Conservation (phyloP, 495 filamentous ascomycete species). For the Hyaloscypha variabilis region DNA sequence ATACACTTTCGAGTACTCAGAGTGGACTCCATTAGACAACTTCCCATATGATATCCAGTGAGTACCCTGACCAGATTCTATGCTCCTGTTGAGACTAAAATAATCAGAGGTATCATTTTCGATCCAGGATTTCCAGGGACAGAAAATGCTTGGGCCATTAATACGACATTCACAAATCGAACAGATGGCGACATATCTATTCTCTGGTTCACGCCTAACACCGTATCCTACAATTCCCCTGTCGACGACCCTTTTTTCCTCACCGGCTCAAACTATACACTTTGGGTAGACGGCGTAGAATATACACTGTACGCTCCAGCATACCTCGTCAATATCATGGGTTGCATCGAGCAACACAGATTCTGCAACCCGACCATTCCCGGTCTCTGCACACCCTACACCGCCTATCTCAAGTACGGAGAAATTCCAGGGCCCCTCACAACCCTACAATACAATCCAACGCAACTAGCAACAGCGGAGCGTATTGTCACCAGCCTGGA, state of each 20-base stretch:
- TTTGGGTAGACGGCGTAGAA: neutral
- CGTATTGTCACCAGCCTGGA: neutral
- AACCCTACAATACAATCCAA: neutral
- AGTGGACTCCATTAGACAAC: neutral
- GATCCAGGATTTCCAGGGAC: neutral
- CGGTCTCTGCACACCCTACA: conserved; percentile 1
- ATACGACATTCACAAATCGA: conserved; percentile 31
- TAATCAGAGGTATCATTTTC: conserved; percentile 2
- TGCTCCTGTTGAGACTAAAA: neutral
- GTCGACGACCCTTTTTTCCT: conserved; percentile 32
- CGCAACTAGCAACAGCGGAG: neutral
- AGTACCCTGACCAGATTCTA: neutral
- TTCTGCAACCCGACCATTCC: conserved; percentile 29
- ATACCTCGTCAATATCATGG: conserved; percentile 18
- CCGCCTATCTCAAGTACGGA: neutral
- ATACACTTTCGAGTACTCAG: conserved; percentile 7
- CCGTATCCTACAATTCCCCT: conserved; percentile 27
- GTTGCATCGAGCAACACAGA: conserved; percentile 33
- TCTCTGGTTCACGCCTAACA: conserved; percentile 34
- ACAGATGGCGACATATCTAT: conserved; percentile 37
- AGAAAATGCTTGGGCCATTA: conserved; percentile 14
- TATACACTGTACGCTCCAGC: neutral
- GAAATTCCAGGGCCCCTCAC: neutral
- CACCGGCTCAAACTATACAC: conserved; percentile 18
- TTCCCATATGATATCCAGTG: conserved; percentile 2